A percentile compares a stretch with the other conserved stretches of the same genome.
phyloP scores from a whole-genome alignment of 1,284 basidiomycete genomes.

The Microstroma glucosiphilum region DNA sequence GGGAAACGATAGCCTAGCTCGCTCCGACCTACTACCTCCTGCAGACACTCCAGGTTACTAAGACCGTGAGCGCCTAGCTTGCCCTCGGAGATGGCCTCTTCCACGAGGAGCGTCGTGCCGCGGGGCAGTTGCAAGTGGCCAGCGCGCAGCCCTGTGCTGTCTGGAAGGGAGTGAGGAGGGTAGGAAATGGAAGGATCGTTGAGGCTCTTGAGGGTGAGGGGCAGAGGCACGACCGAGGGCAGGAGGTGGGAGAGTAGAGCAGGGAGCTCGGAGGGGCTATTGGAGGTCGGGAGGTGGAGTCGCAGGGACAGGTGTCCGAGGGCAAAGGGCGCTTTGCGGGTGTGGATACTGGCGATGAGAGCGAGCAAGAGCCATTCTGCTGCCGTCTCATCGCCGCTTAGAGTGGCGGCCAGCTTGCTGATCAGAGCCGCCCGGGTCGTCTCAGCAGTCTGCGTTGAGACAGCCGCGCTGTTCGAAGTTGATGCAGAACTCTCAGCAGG shows the following conservation, averaged over 20 bases:
- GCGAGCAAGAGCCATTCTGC: conserved; percentile 4
- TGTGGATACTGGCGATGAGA: conserved; percentile 4
- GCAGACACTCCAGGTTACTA: not conserved
- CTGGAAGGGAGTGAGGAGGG: not conserved
- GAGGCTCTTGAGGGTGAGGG: not conserved
- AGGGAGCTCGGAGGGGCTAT: not conserved
- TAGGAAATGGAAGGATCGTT: not conserved
- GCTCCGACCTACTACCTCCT: not conserved
- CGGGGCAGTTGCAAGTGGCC: not conserved
- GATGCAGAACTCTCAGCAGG: not conserved
- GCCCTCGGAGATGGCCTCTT: conserved; percentile 4
- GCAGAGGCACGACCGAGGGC: not conserved
- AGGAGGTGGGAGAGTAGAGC: not conserved
- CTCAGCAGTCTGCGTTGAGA: not conserved
- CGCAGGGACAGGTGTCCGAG: conserved; percentile 5
- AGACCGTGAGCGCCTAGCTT: not conserved
- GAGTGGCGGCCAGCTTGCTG: not conserved
- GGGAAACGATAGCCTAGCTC: conserved; percentile 1
- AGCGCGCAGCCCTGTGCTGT: not conserved
- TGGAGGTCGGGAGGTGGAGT: not conserved
- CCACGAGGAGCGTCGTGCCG: not conserved
- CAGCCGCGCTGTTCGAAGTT: not conserved
- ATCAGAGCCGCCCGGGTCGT: not conserved
- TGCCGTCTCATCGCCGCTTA: not conserved
- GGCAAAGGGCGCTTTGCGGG: conserved; percentile 2